Base-by-base conservation (phyloP, 768 basidiomycete genomes). In the Astraeus odoratus region DNA sequence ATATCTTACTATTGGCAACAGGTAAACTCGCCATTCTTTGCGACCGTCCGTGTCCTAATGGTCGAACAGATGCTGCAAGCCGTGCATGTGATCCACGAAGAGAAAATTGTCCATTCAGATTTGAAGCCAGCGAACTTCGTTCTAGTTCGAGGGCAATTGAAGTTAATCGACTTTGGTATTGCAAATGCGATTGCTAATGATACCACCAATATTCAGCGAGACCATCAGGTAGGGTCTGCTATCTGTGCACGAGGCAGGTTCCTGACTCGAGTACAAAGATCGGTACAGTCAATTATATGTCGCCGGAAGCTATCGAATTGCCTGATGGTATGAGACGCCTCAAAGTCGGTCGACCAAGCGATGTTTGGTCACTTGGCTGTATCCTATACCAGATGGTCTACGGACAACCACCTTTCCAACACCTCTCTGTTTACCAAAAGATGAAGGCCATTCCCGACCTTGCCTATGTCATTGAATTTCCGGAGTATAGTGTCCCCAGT, bases 311-410 rank as follows among this genome's bases (percentile, higher is more conserved):
- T 10, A 91, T 99, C 44, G 89, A 93, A 58, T 68, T 87, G 18
- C 83, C 83, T 4, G 89, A 87, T 46, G 90, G 85, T 34, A 87
- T 83, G 81, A 78, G 86, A 10, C 77, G 90, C 20, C 78, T 95
- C 47, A 96, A 95, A 72, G 92, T 98, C 42, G 96, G 95, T 3
- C 85, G 94, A 19, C 82, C 93, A 0, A 92, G 88, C 43, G 95
- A 99, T 61, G 90, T 99, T 33, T 99, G 95, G 95, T 96, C 93
- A 3, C 72, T 99, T 2, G 95, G 95, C 2, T 95, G 92, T 64
- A 99, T 99, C 58, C 73, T 98, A 25, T 97, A 99, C 67, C 95
- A 99, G 59, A 97, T 99, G 92, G 78, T 97, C 9, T 98, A 98
- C 57, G 92, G 95, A 15, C 79, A 81, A 16, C 86, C 92, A 1